These are phyloP conservation scores for Trichophyton equinum DNA, from an alignment of 2,329 filamentous ascomycete genomes.

Conservation along the genomic window DNA sequence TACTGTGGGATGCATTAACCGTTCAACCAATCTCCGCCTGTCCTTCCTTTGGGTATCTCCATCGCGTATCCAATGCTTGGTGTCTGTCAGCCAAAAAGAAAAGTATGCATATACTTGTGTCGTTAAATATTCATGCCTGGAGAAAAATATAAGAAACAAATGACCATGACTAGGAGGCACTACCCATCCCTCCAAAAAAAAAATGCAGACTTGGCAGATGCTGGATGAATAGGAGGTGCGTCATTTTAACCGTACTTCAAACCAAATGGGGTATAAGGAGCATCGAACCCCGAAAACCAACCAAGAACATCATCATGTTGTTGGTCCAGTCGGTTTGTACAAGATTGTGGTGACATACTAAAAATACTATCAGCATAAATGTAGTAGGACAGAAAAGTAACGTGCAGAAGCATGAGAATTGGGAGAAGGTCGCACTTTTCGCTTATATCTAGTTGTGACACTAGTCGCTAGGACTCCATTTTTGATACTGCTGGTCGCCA, in stretches of 20 bases:
- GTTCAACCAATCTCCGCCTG: not conserved
- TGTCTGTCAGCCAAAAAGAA: not conserved
- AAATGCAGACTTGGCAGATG: no score
- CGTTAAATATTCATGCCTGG: conserved; percentile 1
- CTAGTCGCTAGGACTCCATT: conserved; percentile 90
- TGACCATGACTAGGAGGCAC: not conserved
- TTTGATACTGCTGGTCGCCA: conserved; percentile 96
- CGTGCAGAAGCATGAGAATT: conserved; percentile 3
- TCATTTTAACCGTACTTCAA: not conserved
- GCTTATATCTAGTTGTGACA: conserved; percentile 92
- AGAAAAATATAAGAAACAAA: not conserved
- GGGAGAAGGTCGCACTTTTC: conserved; percentile 44
- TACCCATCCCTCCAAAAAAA: not conserved
- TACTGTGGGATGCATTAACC: not conserved
- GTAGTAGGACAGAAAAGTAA: not conserved
- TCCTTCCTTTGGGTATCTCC: not conserved
- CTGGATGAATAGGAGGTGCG: not conserved
- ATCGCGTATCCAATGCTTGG: conserved; percentile 1
- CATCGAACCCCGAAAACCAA: not conserved
- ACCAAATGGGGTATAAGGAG: not conserved
- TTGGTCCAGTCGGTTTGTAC: conserved; percentile 66
- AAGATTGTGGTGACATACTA: conserved; percentile 96
- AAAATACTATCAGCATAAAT: conserved; percentile 13
- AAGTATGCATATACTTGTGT: conserved; percentile 1
- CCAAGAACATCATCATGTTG: not conserved